These are phyloP conservation scores for Schoenoplectus triqueter DNA, from an alignment of 202 grass and related monocot species.

Conservation along the genomic window DNA sequence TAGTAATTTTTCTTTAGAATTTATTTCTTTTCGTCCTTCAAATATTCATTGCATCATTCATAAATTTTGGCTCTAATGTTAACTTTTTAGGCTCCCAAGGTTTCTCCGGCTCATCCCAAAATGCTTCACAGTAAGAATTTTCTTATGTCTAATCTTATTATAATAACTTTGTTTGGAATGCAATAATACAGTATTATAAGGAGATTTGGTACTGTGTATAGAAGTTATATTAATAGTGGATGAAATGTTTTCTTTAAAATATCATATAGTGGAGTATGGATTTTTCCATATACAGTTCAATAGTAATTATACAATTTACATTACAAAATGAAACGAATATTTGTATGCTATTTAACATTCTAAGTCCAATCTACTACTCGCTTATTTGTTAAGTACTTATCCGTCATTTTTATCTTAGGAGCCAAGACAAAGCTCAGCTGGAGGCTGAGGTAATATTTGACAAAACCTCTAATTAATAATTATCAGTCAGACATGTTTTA, in stretches of 20 bases:
- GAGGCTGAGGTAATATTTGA: slow-evolving; percentile 9
- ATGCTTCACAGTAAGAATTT: slow-evolving; percentile 7
- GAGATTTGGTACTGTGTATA: not conserved
- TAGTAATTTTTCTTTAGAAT: not conserved
- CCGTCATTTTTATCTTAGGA: not conserved
- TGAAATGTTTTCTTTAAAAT: not conserved
- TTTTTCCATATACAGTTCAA: not conserved
- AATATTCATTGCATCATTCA: not conserved
- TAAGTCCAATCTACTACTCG: not conserved
- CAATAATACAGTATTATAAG: not conserved
- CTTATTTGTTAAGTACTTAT: not conserved
- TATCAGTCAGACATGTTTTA: not conserved
- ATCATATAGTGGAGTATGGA: not conserved
- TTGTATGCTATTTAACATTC: not conserved
- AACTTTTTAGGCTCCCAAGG: not conserved
- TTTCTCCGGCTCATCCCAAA: not conserved
- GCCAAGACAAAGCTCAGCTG: slow-evolving; percentile 3
- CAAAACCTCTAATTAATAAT: not conserved
- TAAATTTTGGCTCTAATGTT: not conserved
- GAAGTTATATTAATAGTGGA: not conserved
- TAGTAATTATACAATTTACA: not conserved
- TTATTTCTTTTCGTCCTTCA: not conserved
- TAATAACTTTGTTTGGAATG: not conserved
- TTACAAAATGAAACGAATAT: not conserved
- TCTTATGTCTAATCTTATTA: no score